Evolutionary conservation across 345 rosid species (phyloP).

Genomic region (Sisymbrium altissimum): DNA sequence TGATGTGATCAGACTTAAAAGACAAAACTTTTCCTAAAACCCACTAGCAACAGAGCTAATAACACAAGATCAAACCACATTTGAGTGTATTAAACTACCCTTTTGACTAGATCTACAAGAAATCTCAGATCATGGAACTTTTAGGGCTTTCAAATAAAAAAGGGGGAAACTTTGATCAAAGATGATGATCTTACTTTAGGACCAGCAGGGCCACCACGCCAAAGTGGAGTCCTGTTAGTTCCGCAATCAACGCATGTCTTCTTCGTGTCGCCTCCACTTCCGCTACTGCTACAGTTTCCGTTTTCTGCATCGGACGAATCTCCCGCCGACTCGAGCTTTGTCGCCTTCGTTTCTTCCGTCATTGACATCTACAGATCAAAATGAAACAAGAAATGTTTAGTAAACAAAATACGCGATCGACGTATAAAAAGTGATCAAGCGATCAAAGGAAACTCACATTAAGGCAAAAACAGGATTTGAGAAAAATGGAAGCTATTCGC

Average conservation of each 20-base stretch:
- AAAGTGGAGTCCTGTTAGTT: conserved; percentile 82
- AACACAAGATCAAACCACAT: conserved; percentile 1
- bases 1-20: background rate
- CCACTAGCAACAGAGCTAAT: background rate
- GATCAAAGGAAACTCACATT: conserved; percentile 20
- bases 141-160: background rate
- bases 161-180: background rate
- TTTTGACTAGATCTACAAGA: conserved; percentile 8
- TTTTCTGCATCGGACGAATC: conserved; percentile 30
- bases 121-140: background rate
- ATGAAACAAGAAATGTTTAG: background rate
- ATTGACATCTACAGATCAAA: conserved; percentile 22
- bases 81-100: background rate
- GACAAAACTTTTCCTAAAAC: background rate
- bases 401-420: background rate
- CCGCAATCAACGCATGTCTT: conserved; percentile 93
- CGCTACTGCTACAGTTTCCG: conserved; percentile 32
- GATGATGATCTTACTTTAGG: conserved; percentile 58
- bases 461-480: background rate
- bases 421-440: background rate
- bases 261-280: conserved; percentile 41
- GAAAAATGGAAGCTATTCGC: background rate
- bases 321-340: conserved; percentile 32
- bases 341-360: conserved; percentile 17
- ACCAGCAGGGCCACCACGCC: conserved; percentile 99